phyloP scores from a whole-genome alignment of 2,329 filamentous ascomycete genomes.

The Claviceps sp. region DNA sequence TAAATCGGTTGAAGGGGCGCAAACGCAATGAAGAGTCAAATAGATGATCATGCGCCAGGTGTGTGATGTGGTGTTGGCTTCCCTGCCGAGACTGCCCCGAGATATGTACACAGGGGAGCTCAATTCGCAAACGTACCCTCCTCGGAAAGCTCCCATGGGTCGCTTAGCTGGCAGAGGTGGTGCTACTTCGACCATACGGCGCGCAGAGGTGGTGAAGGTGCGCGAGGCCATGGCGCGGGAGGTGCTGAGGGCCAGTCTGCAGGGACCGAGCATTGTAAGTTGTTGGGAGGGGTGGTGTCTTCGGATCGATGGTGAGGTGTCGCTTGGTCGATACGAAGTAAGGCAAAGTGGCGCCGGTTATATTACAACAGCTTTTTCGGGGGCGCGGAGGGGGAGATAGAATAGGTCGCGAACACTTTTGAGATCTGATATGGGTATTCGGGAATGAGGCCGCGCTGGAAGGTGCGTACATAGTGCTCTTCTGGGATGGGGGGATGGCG shows the following conservation, averaged over 20 bases:
- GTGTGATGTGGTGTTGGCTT: too few species aligned
- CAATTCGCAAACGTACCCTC: conserved; percentile 34
- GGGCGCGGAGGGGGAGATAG: neutral
- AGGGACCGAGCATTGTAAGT: conserved; percentile 26
- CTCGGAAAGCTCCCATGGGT: conserved; percentile 47
- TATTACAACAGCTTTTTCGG: neutral
- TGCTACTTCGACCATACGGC: conserved; percentile 29
- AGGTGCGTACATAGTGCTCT: neutral
- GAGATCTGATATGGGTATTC: neutral
- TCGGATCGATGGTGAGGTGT: neutral
- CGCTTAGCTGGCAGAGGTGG: conserved; percentile 42
- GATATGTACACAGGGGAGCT: too few species aligned
- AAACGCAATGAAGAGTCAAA: too few species aligned
- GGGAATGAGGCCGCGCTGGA: neutral
- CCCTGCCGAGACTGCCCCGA: too few species aligned
- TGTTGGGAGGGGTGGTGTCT: neutral
- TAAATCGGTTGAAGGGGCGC: too few species aligned
- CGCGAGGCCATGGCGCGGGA: conserved; percentile 23
- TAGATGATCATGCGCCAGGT: too few species aligned
- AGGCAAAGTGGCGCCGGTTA: too few species aligned
- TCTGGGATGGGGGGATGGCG: neutral
- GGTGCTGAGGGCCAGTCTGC: conserved; percentile 30
- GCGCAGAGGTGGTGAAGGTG: conserved; percentile 38
- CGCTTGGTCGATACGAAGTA: too few species aligned
- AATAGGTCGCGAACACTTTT: neutral